Conservation (phyloP, 495 filamentous ascomycete species). For the Penicillium macrosclerotiorum region DNA sequence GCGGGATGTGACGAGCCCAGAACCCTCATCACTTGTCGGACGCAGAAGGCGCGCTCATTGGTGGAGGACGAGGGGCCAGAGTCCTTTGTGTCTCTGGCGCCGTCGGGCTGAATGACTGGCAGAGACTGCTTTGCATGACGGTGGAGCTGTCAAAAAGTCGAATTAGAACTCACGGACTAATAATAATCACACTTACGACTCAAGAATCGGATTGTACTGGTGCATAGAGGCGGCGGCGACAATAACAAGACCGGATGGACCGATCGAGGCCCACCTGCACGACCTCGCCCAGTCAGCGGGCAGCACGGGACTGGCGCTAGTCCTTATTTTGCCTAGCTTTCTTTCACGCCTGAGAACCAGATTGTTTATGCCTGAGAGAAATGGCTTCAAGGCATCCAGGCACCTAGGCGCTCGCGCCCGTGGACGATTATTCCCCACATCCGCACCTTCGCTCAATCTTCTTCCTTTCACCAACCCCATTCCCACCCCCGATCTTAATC, state of each 20-base stretch:
- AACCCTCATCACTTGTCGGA: conserved; percentile 2
- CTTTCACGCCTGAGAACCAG: not conserved
- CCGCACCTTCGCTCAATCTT: conserved; percentile 24
- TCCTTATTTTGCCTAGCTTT: conserved; percentile 3
- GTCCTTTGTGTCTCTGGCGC: not conserved
- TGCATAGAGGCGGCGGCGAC: too few species aligned
- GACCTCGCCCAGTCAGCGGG: conserved; percentile 5
- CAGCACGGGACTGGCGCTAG: conserved; percentile 5
- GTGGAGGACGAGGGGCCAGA: not conserved
- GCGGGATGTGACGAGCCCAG: conserved; percentile 22
- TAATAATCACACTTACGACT: too few species aligned
- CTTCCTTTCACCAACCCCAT: conserved; percentile 13
- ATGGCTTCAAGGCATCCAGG: conserved; percentile 2
- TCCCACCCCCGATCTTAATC: conserved; percentile 19
- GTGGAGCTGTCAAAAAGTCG: not conserved
- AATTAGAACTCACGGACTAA: too few species aligned
- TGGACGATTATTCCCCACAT: conserved; percentile 30
- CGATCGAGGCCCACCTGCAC: too few species aligned
- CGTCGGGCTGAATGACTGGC: not conserved
- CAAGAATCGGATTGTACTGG: conserved; percentile 2
- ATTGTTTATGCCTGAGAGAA: conserved; percentile 4
- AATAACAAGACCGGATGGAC: not conserved
- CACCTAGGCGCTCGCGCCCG: too few species aligned
- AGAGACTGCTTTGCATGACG: not conserved
- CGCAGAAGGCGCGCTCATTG: not conserved